Conservation (phyloP, 768 basidiomycete species). For the Candolleomyces aberdarensis region DNA sequence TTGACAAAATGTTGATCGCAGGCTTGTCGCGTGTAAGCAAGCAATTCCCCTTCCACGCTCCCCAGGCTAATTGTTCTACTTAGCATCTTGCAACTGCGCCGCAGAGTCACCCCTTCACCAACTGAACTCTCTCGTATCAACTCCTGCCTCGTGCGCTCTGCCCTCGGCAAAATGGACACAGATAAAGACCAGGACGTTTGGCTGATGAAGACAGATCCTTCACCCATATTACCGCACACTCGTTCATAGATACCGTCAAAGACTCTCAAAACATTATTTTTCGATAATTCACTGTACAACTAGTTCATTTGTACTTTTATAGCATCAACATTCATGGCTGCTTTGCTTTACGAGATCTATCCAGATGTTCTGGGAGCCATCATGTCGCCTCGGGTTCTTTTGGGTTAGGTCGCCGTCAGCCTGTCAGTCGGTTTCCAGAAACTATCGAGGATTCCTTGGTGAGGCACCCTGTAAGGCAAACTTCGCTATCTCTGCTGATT, state of each 20-base stretch:
- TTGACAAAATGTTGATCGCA: conserved; percentile 9
- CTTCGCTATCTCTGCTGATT: too few relatives aligned
- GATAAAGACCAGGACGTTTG: conserved; percentile 1
- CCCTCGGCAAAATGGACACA: neutral
- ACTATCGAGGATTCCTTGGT: too few relatives aligned
- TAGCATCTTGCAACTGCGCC: conserved; percentile 42
- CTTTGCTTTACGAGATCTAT: neutral
- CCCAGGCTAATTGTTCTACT: neutral
- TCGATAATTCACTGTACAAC: neutral
- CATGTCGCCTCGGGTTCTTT: too few relatives aligned
- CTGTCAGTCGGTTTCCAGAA: too few relatives aligned
- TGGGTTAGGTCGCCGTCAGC: too few relatives aligned
- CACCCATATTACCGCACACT: neutral
- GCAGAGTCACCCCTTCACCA: conserved; percentile 29
- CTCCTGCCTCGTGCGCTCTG: neutral
- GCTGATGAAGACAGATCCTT: conserved; percentile 5
- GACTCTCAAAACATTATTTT: neutral
- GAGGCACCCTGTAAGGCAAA: too few relatives aligned
- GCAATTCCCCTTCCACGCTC: neutral
- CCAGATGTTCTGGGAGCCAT: too few relatives aligned
- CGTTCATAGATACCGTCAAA: neutral
- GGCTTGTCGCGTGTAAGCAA: conserved; percentile 35
- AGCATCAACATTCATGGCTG: neutral
- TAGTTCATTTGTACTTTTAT: neutral
- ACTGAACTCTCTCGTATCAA: conserved; percentile 22